Evolutionary conservation across 1,284 basidiomycete species (phyloP).

Genomic region (Trichosporon faecale): DNA sequence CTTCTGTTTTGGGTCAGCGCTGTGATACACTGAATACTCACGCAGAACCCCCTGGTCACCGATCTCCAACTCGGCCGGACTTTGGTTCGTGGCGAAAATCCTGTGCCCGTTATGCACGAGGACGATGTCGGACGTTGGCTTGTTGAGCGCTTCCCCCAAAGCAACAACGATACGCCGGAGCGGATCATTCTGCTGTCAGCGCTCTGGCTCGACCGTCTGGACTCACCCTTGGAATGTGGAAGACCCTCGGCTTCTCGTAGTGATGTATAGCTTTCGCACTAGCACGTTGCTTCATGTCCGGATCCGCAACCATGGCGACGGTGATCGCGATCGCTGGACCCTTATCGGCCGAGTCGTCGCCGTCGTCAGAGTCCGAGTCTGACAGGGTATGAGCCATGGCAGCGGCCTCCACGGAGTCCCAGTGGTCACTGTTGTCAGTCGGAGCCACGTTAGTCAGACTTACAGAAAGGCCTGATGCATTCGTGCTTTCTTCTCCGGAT

Average conservation of each 20-base stretch:
- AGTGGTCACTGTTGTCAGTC: conserved; percentile 6
- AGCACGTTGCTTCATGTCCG: conserved; percentile 18
- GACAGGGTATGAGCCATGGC: not conserved
- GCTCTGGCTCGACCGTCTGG: not conserved
- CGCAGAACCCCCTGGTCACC: conserved; percentile 28
- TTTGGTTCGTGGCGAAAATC: conserved; percentile 24
- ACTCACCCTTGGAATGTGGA: conserved; percentile 21
- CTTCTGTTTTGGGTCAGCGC: conserved; percentile 23
- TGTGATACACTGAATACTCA: conserved; percentile 20
- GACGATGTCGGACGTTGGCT: conserved; percentile 31
- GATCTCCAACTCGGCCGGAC: conserved; percentile 33
- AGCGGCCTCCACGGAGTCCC: not conserved
- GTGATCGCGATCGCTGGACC: conserved; percentile 24
- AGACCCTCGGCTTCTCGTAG: conserved; percentile 30
- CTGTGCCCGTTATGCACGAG: conserved; percentile 31
- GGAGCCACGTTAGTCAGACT: not conserved
- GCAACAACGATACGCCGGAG: conserved; percentile 24
- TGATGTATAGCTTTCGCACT: conserved; percentile 31
- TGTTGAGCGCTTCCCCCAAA: conserved; percentile 27
- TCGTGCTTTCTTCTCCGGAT: conserved; percentile 18
- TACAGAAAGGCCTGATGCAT: not conserved
- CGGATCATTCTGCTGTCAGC: conserved; percentile 28
- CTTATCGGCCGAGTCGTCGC: not conserved
- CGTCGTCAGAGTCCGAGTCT: not conserved
- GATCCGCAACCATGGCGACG: conserved; percentile 38